Conservation (phyloP, 1,139 yeast genomes). For the Geotrichum macrosporum region DNA sequence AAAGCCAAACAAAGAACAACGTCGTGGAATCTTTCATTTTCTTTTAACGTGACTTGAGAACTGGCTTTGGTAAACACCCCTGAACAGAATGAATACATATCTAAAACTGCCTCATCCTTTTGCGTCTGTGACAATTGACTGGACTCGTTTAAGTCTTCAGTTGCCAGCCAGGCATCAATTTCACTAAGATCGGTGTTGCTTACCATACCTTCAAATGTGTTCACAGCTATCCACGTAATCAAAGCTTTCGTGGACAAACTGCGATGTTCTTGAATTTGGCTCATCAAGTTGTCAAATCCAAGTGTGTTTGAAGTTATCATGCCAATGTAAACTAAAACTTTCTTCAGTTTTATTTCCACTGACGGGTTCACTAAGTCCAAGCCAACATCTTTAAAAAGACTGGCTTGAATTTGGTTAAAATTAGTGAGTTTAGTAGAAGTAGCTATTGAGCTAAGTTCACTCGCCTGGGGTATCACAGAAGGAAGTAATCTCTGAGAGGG, state of each 20-base stretch:
- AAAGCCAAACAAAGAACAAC: constrained; percentile 28
- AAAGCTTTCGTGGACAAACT: constrained; percentile 11
- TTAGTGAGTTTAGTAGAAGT: not conserved
- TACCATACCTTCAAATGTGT: constrained; percentile 28
- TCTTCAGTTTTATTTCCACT: constrained; percentile 8
- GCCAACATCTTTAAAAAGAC: constrained; percentile 8
- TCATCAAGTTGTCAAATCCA: constrained; percentile 12
- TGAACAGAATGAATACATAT: constrained; percentile 14
- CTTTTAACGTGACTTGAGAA: not conserved
- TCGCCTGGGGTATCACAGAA: constrained; percentile 8
- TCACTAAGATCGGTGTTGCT: constrained; percentile 8
- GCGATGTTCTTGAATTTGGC: constrained; percentile 7
- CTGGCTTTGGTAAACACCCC: constrained; percentile 7
- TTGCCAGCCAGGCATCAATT: constrained; percentile 16
- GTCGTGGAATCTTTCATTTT: constrained; percentile 5
- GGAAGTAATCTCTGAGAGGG: constrained; percentile 9
- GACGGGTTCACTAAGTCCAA: constrained; percentile 6
- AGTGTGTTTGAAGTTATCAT: not conserved
- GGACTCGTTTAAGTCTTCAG: constrained; percentile 8
- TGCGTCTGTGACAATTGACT: not conserved
- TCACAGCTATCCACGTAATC: constrained; percentile 30
- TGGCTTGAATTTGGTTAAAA: not conserved
- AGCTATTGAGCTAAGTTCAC: constrained; percentile 11
- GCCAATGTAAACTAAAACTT: constrained; percentile 2
- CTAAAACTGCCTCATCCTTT: constrained; percentile 17